Evolutionary conservation across 345 rosid genomes (phyloP), one percentile per base, ranked within the genome.

Genomic region (Melaleuca alternifolia): DNA sequence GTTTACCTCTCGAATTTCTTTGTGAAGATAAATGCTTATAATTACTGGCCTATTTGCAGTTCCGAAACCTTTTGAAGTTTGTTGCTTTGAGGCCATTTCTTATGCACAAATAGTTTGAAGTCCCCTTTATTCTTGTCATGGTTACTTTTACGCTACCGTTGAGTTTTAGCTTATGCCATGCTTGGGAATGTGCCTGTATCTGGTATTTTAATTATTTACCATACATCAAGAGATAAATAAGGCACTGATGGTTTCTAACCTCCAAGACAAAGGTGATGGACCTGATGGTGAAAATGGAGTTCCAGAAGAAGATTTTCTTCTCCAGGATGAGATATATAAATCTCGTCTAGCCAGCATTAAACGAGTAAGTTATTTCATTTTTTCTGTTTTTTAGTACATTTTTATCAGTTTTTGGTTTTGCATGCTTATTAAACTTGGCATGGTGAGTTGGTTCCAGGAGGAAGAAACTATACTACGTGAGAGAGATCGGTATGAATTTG

Each of bases 241-340:
- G 75, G 82, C 51, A 54, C 90, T 90, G 83, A 90, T 84, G 56
- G 28, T 75, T 61, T 89, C 87, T 77, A 15, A 91, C 88, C 81
- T 81, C 92, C 91, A 92, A 97, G 99, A 98, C 87, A 98, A 95
- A 93, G 92, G 96, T 37, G 99, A 98, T 44, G 95, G 90, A 54
- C 87, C 85, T n/a, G 99, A 98, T 91, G 86, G 90, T 79, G 98
- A 96, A 89, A 84, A 91, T 82, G 98, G 97, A 86, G 85, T 86
- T 75, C 96, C 92, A 85, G 99, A 98, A 90, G 99, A 98, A 86
- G 99, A 98, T 92, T 41, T 91, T 87, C 85, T 93, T 23, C 89
- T 98, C 84, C 99, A 95, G 86, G 99, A 98, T 83, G 99, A 98
- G 95, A 96, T 98, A 85, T 94, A 93, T 87, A 98, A 98, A 93